phyloP scores from a whole-genome alignment of 345 rosid species.

The Melaleuca alternifolia region DNA sequence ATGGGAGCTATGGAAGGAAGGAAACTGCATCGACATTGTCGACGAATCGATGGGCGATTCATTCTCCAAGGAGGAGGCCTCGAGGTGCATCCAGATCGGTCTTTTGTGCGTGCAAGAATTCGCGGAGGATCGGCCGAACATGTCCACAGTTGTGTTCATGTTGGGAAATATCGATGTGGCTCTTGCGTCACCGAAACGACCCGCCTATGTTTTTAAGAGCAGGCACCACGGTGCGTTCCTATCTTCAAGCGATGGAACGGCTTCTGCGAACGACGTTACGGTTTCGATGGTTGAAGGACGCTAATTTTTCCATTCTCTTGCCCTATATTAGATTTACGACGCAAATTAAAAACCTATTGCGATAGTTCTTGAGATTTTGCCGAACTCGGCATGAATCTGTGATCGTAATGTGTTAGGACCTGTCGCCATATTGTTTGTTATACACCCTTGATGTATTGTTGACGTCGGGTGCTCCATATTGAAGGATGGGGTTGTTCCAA shows the following conservation, averaged over 20 bases:
- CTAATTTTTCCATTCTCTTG: neutral
- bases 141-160: constrained; percentile 42
- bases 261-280: constrained; percentile 25
- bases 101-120: constrained; percentile 59
- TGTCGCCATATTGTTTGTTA: too few species aligned
- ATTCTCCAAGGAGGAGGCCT: constrained; percentile 11
- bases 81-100: constrained; percentile 48
- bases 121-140: constrained; percentile 33
- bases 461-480: too few species aligned
- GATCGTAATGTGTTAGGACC: too few species aligned
- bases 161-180: constrained; percentile 13
- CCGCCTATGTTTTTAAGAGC: constrained; percentile 26
- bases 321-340: neutral
- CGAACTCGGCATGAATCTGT: too few species aligned
- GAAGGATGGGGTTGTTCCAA: too few species aligned
- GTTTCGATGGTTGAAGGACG: constrained; percentile 6
- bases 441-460: too few species aligned
- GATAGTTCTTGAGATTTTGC: too few species aligned
- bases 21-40: constrained; percentile 14
- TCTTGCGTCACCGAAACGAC: constrained; percentile 37
- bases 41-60: constrained; percentile 18
- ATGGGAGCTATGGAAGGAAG: constrained; percentile 46
- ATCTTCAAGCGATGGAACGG: constrained; percentile 1
- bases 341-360: too few species aligned
- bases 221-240: neutral